Evolutionary conservation across 345 rosid species (phyloP), one percentile per base, ranked within the genome.

Genomic region (Pugionium cornutum): DNA sequence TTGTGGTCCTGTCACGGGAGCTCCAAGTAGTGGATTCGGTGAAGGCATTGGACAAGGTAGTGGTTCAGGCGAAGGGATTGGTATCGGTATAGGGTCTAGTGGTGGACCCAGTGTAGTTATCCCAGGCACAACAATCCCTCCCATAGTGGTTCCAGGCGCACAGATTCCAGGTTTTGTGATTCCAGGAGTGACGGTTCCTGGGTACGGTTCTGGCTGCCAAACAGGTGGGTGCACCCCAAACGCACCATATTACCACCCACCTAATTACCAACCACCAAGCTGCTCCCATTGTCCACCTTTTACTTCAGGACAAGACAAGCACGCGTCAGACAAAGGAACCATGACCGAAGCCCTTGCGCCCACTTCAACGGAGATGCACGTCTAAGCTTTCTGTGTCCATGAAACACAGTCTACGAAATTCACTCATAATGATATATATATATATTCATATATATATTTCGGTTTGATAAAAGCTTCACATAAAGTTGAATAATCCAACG

Each of bases 171-270:
- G 77, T 42, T 67, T 74, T 62, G 53, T 48, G 59, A 67, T 74
- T 62, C 77, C 77, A 6, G 74, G 77, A 28, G 55, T 62, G 4
- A 62, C 59, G 4, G 64, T 74, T 62, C 77, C 77, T 47, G 48
- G 68, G 67, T 58, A 27, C 41, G 67, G 67, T 52, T n/a, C 44
- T 39, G 68, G 73, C 11, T 67, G 77, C 63, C 67, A 59, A 67
- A 73, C 44, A 2, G 63, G 64, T 67, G 64, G 73, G 2, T 74
- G 77, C 55, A 44, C 52, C n/a, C 67, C 72, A 1, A 64, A 5
- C 34, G 49, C 11, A 27, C 68, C 72, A 9, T 34, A 39, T 44
- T 72, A 72, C 71, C 36, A 30, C 46, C 66, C 76, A 47, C 73
- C 58, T 25, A 10, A 50, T 18, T 68, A 49, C 66, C 9, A 43